These are phyloP conservation scores for Misopates orontium DNA, from an alignment of 257 asterid species.

Conservation along the genomic window DNA sequence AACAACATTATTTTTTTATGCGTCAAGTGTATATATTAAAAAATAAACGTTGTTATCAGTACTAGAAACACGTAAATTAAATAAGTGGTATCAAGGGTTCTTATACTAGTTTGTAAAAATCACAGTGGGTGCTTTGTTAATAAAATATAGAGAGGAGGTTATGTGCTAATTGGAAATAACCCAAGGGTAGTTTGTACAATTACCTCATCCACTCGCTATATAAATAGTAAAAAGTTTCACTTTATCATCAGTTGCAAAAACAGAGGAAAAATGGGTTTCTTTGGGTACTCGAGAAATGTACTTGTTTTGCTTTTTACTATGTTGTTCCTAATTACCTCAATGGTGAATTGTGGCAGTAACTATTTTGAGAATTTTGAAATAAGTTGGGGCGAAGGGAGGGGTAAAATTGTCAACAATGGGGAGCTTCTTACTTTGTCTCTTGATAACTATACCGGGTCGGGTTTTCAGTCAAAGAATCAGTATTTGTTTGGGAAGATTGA, in stretches of 20 bases:
- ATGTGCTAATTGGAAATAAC: too few relatives aligned
- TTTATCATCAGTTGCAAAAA: slow-evolving; percentile 5
- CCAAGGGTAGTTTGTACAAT: too few relatives aligned
- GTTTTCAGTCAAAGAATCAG: slow-evolving; percentile 57
- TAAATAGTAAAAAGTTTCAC: neutral
- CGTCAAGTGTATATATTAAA: too few relatives aligned
- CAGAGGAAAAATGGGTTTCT: slow-evolving; percentile 27
- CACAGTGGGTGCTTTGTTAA: too few relatives aligned
- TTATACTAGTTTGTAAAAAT: too few relatives aligned
- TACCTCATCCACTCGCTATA: too few relatives aligned
- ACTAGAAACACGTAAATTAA: too few relatives aligned
- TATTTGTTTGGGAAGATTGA: slow-evolving; percentile 46
- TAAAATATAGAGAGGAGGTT: too few relatives aligned
- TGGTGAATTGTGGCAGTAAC: slow-evolving; percentile 30
- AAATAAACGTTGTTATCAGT: too few relatives aligned
- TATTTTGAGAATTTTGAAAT: slow-evolving; percentile 52
- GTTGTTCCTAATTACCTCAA: slow-evolving; percentile 11
- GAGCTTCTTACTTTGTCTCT: slow-evolving; percentile 56
- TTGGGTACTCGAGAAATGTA: slow-evolving; percentile 16
- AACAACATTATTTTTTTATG: too few relatives aligned
- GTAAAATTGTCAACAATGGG: slow-evolving; percentile 57
- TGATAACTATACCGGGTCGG: slow-evolving; percentile 56
- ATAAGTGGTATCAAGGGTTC: too few relatives aligned
- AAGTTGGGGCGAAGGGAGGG: slow-evolving; percentile 60
- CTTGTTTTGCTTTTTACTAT: neutral